phyloP scores from a whole-genome alignment of 495 filamentous ascomycete genomes.

The Penicillium cataractarum region DNA sequence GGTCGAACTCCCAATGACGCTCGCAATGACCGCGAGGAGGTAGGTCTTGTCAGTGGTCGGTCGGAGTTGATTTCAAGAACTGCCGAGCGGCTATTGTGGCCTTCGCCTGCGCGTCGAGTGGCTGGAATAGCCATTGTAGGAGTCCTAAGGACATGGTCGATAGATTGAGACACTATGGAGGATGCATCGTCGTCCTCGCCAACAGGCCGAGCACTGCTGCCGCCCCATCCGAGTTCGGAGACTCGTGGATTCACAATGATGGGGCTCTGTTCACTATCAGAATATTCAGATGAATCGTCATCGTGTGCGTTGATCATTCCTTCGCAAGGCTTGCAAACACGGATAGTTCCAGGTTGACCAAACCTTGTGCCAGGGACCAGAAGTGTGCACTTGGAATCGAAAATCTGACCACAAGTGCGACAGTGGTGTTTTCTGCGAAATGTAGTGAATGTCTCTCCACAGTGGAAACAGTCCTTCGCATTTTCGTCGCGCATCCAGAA shows the following conservation, averaged over 20 bases:
- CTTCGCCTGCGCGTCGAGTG: conserved; percentile 79
- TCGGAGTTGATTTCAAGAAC: conserved; percentile 88
- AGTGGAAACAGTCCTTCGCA: conserved; percentile 95
- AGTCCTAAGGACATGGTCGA: conserved; percentile 51
- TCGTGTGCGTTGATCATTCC: conserved; percentile 87
- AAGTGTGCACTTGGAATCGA: conserved; percentile 94
- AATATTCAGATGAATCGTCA: conserved; percentile 88
- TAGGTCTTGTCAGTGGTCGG: conserved; percentile 73
- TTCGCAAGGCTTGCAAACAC: conserved; percentile 96
- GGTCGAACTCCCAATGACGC: conserved; percentile 64
- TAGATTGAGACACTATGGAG: conserved; percentile 49
- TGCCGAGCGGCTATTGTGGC: conserved; percentile 79
- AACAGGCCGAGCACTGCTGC: conserved; percentile 28
- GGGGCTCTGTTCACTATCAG: conserved; percentile 68
- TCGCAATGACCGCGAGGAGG: conserved; percentile 91
- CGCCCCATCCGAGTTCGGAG: conserved; percentile 39
- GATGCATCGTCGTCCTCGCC: conserved; percentile 50
- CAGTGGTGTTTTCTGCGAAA: conserved; percentile 98
- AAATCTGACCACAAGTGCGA: conserved; percentile 90
- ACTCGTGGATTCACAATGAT: conserved; percentile 42
- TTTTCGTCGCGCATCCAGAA: conserved; percentile 99
- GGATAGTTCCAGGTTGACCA: conserved; percentile 80
- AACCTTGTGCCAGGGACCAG: conserved; percentile 84
- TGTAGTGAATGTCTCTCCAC: conserved; percentile 85
- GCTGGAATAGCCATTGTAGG: conserved; percentile 86